A percentile compares a stretch with the other conserved stretches of the same genome.
These are phyloP conservation scores for Anethum foeniculum DNA, from an alignment of 140 eudicot species.

Conservation along the genomic window DNA sequence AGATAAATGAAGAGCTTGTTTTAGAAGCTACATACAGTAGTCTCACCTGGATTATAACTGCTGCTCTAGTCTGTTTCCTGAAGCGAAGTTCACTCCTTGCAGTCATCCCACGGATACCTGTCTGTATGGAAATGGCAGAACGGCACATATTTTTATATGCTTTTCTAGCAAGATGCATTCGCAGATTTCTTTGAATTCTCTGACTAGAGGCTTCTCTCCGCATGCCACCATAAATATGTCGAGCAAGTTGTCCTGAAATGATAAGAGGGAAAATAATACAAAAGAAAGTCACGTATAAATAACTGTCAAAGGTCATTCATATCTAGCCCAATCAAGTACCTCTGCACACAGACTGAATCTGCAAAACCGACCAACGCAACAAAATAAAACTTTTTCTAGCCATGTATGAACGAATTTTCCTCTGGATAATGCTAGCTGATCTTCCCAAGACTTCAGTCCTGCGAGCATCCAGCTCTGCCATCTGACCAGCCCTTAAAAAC, in stretches of 20 bases:
- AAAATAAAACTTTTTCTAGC: conserved; percentile 36
- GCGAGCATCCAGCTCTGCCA: conserved; percentile 84
- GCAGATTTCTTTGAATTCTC: conserved; percentile 55
- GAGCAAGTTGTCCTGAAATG: conserved; percentile 50
- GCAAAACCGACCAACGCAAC: conserved; percentile 39
- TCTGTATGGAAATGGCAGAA: conserved; percentile 49
- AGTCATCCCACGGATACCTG: conserved; percentile 59
- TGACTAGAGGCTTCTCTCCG: conserved; percentile 54
- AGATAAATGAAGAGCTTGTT: not conserved
- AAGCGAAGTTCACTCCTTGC: conserved; percentile 42
- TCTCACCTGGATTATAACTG: conserved; percentile 65
- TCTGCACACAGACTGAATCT: conserved; percentile 58
- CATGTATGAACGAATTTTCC: conserved; percentile 38
- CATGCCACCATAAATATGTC: conserved; percentile 29
- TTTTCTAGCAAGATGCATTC: conserved; percentile 47
- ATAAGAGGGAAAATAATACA: not conserved
- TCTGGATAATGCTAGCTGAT: conserved; percentile 61
- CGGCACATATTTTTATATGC: conserved; percentile 23
- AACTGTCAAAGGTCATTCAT: conserved; percentile 43
- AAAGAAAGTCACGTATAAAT: not conserved
- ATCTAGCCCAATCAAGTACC: conserved; percentile 33
- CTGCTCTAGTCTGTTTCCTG: conserved; percentile 49
- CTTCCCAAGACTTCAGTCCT: conserved; percentile 61
- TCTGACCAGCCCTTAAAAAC: conserved; percentile 93
- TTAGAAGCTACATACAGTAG: not conserved